A percentile compares a stretch with the other conserved stretches of the same genome.
phyloP scores from a whole-genome alignment of 805 yeast genomes.

The Kluyveromyces lactis region DNA sequence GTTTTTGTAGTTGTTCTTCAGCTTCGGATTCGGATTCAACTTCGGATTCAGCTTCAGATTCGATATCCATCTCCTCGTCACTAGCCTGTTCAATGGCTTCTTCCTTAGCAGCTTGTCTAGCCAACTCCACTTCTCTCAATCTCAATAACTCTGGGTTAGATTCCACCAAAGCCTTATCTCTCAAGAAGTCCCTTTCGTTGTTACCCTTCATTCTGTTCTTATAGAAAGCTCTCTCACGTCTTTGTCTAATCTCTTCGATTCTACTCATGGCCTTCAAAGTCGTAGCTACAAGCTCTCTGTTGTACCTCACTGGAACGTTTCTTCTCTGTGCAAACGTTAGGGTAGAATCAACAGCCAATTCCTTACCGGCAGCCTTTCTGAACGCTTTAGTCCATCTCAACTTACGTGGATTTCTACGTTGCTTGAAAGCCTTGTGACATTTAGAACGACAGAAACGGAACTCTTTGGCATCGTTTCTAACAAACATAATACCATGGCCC shows the following conservation, averaged over 20 bases:
- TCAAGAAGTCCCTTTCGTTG: conserved; percentile 73
- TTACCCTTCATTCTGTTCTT: conserved; percentile 99
- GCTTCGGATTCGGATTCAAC: conserved; percentile 45
- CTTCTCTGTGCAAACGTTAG: conserved; percentile 95
- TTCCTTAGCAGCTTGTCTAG: conserved; percentile 62
- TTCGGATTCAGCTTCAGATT: conserved; percentile 38
- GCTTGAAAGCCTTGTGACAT: conserved; percentile 95
- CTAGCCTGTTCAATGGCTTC: conserved; percentile 44
- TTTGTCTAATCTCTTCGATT: conserved; percentile 90
- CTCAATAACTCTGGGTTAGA: conserved; percentile 81
- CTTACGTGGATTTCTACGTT: conserved; percentile 97
- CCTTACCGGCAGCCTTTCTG: conserved; percentile 98
- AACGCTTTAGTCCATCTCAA: conserved; percentile 98
- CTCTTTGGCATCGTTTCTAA: conserved; percentile 96
- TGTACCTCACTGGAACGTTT: conserved; percentile 95
- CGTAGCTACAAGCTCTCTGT: conserved; percentile 90
- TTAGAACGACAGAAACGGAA: conserved; percentile 96
- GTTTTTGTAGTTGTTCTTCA: conserved; percentile 39
- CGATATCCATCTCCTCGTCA: conserved; percentile 37
- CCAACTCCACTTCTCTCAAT: conserved; percentile 88
- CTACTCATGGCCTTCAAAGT: conserved; percentile 93
- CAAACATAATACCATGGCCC: conserved; percentile 94
- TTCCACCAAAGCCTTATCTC: conserved; percentile 84
- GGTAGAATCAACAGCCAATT: conserved; percentile 94
- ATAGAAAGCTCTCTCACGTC: conserved; percentile 97